Evolutionary conservation across 73 alveolate species (phyloP), one percentile per base, ranked within the genome.

Genomic region (Tetrahymena thermophila): DNA sequence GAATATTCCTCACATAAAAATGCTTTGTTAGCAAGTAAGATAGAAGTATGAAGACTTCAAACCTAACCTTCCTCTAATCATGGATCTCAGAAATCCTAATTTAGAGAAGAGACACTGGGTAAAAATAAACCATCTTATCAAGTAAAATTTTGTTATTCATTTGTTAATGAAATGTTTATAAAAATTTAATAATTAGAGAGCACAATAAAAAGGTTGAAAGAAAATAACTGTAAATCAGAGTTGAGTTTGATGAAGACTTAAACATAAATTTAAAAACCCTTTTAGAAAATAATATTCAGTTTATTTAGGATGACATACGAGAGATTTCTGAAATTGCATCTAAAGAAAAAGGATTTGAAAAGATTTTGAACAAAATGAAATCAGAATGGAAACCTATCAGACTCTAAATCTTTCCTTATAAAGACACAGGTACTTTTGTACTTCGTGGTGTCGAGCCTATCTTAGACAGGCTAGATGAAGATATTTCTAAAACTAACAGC

Each of bases 401-500:
- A 96, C 97, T 98, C 84, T 99, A 98, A 89, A 96, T 98, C 85
- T 83, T 84, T 13, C 96, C 94, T 57, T 98, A 98, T 94, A 97
- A 98, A 93, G 99, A 98, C 94, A 98, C 99, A 40, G 99, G 98
- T 57, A 94, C 99, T 42, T 95, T 44, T 84, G 96, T 98, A n/a
- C 96, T 98, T 85, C 97, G 98, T 94, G 99, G 98, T 93, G 99
- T 98, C 10, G 99, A 98, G 57, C 99, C 99, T 25, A 96, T 98
- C 11, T 97, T 99, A 96, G 99, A 98, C 84, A 97, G 97, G 93
- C 95, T 98, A 50, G 99, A 98, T 95, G 99, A 98, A 56, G 98
- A 98, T 93, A 98, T 98, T 56, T 97, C 98, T 34, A 98, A 98
- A 95, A 98, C 98, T 35, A 98, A 98, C 96, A 97, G 99, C 44